Evolutionary conservation across 371 early-diverging fungal genomes (phyloP), one percentile per base, ranked within the genome.

Genomic region (Parasitella parasitica): DNA sequence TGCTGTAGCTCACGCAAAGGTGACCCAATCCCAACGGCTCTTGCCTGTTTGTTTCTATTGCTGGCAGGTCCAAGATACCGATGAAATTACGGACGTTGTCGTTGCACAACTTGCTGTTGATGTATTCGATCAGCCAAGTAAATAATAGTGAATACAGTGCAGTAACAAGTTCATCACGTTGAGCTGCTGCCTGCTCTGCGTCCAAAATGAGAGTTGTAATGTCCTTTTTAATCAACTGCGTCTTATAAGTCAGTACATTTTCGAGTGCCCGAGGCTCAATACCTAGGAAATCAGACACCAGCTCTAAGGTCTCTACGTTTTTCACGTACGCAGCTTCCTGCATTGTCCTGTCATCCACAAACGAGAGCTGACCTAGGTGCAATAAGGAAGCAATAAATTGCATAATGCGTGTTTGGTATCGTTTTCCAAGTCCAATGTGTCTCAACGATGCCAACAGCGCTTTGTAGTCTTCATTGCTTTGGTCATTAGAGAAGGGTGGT

Each of bases 91-190:
- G 80, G 2, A 66, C 57, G 2, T 81, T 74, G 4, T 80, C 83
- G 37, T 77, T 81, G 67, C 88, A 86, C n/a, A 96, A 77, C 34
- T 89, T 88, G n/a, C 77, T 72, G 73, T 97, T 97, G 68, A 95
- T 86, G 55, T 89, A 86, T 66, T 96, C 98, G 11, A 95, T 86
- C 11, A 98, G 64, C 92, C 96, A 97, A 13, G 88, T 80, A 69
- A 95, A 92, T 16, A 97, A 68, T 6, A 95, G 82, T 4, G 89
- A 87, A 69, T 96, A 96, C 8, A 97, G 81, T 2, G 86, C 79
- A 27, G 77, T 73, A 0, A 94, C 93, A 2, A 96, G 73, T 3
- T 81, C 78, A 66, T 96, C 94, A 12, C 95, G 85, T 69, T 95
- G 96, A 13, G 67, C 63, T 2, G 73, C 69, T 0, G 97, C 94